Percentiles rank a stretch among this genome's conserved stretches.
Evolutionary conservation across 2,329 filamentous ascomycete genomes (phyloP).

Genomic region (Fulvia fulva): DNA sequence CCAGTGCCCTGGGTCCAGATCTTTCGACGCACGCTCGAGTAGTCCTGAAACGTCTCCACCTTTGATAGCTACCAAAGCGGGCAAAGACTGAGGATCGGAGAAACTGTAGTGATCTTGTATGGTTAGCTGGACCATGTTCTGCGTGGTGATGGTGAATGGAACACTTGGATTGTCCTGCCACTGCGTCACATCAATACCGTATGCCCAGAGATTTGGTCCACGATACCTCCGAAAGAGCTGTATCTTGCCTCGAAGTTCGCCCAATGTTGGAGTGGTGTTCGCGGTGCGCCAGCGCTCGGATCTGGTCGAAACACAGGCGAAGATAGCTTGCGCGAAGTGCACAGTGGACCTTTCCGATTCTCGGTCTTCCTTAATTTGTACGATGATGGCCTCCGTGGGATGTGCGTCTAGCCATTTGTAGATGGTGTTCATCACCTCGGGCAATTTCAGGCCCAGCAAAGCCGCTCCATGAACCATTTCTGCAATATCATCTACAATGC

Average conservation of each 20-base stretch:
- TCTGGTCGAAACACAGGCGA: slow-evolving; percentile 19
- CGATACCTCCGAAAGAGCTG: slow-evolving; percentile 35
- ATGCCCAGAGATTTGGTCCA: slow-evolving; percentile 18
- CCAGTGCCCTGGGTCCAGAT: slow-evolving; percentile 32
- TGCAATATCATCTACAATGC: slow-evolving; percentile 28
- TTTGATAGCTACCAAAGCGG: slow-evolving; percentile 40
- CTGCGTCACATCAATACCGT: slow-evolving; percentile 33
- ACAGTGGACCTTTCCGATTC: slow-evolving; percentile 29
- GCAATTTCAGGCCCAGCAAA: slow-evolving; percentile 30
- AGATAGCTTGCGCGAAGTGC: slow-evolving; percentile 40
- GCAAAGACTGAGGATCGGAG: slow-evolving; percentile 36
- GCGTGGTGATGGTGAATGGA: slow-evolving; percentile 38
- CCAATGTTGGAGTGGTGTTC: slow-evolving; percentile 32
- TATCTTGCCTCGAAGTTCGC: slow-evolving; percentile 34
- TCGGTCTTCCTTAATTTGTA: slow-evolving; percentile 36
- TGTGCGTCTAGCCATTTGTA: slow-evolving; percentile 31
- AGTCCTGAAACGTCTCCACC: slow-evolving; percentile 37
- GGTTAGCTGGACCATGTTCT: slow-evolving; percentile 36
- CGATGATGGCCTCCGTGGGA: slow-evolving; percentile 31
- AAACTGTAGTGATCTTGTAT: slow-evolving; percentile 50
- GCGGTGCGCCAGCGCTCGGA: slow-evolving; percentile 33
- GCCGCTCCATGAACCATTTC: slow-evolving; percentile 37
- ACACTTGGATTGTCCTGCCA: slow-evolving; percentile 35
- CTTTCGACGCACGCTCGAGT: slow-evolving; percentile 34
- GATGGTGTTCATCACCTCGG: slow-evolving; percentile 27